Evolutionary conservation across 306 rosid genomes (phyloP).

Genomic region (Pterocarpus santalinus): DNA sequence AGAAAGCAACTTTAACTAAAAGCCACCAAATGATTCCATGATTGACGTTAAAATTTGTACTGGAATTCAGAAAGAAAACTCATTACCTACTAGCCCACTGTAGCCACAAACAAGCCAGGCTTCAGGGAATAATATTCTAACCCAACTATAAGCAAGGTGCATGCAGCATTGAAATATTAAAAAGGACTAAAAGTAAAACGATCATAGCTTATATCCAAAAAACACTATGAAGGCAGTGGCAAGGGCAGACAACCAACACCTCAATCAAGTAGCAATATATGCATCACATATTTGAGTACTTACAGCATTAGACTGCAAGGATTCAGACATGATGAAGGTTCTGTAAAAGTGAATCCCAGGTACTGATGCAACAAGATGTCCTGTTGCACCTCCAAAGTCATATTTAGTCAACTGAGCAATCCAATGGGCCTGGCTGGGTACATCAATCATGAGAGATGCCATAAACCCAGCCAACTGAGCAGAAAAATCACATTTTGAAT

Average conservation of each 20-base stretch:
- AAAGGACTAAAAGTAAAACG: background rate
- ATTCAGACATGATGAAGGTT: slow-evolving; percentile 53
- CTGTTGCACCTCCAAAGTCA: slow-evolving; percentile 77
- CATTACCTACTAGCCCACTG: slow-evolving; percentile 2
- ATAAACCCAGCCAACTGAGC: slow-evolving; percentile 87
- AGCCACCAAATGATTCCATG: slow-evolving; percentile 33
- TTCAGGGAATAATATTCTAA: slow-evolving; percentile 23
- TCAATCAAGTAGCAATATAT: slow-evolving; percentile 28
- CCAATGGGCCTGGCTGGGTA: slow-evolving; percentile 82
- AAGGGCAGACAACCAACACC: slow-evolving; percentile 31
- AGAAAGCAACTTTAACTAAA: slow-evolving; percentile 32
- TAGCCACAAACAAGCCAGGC: background rate
- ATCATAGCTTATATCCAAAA: slow-evolving; percentile 31
- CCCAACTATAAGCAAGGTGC: slow-evolving; percentile 28
- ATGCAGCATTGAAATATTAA: slow-evolving; percentile 33
- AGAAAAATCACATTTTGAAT: slow-evolving; percentile 70
- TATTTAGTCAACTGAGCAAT: slow-evolving; percentile 71
- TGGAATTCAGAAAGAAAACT: slow-evolving; percentile 26
- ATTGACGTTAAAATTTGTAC: slow-evolving; percentile 14
- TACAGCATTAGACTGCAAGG: slow-evolving; percentile 48
- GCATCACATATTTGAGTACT: slow-evolving; percentile 47
- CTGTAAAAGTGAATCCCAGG: slow-evolving; percentile 77
- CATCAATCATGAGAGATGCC: slow-evolving; percentile 75
- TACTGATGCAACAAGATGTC: slow-evolving; percentile 77
- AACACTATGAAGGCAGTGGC: background rate